Base-by-base conservation (phyloP, 2,329 filamentous ascomycete species). In the Blumeria hordei region DNA sequence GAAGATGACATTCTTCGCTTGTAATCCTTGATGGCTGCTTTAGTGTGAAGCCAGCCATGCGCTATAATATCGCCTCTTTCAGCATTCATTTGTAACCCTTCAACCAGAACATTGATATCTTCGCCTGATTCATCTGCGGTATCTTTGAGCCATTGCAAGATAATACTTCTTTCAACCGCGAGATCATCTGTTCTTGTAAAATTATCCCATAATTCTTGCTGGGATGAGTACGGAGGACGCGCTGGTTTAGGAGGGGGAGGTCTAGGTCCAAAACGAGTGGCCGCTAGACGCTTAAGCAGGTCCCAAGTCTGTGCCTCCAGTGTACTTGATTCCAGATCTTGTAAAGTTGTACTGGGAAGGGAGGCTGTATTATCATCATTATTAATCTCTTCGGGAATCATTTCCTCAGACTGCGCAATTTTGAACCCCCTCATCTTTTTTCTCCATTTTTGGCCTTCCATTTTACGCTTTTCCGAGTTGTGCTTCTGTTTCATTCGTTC, bases 281-380 rank as follows among this genome's bases (percentile, higher is more conserved):
- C 79, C 54, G 94, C 74, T 37, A 67, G 58, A 37, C 63, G 61
- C 52, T 80, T 76, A 57, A 96, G 70, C 33, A 96, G 72, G 64
- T 93, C 81, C 92, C 92, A 98, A 0, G 88, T 92, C 62, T 93
- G 86, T 43, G 81, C 78, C 68, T 98, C 92, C 59, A 83, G 75
- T 67, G 93, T 80, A 74, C 87, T 83, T 55, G 78, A 75, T 63
- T 75, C 72, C 11, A 82, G 64, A 58, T 77, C 74, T 54, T 72
- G 65, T 18, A 72, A 63, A 45, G 66, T 68, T 35, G 68, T 64
- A 63, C 57, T 61, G 41, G 53, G 43, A 32, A 58, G 53, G 33
- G 57, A 28, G 10, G 51, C 51, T 8, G 57, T 56, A 37, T 62
- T 61, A 14, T 72, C 71, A 43, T 64, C 65, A 43, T 76, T 74